Evolutionary conservation across 371 early-diverging fungal genomes (phyloP).

Genomic region (Batkoa obscura): DNA sequence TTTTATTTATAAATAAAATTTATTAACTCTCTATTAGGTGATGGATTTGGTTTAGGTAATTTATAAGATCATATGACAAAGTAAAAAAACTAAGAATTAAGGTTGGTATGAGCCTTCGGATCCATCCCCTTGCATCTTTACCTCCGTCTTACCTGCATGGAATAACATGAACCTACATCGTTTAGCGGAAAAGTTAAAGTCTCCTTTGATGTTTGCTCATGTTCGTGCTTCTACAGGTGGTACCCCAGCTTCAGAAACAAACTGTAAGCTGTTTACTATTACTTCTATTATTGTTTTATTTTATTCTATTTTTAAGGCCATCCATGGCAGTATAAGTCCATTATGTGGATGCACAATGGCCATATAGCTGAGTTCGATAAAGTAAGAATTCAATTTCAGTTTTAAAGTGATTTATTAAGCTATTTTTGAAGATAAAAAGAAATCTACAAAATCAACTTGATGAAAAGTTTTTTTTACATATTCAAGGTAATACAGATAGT

Average conservation of each 20-base stretch:
- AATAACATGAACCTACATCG: slow-evolving; percentile 60
- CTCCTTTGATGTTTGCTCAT: slow-evolving; percentile 64
- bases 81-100: slow-evolving; percentile 4
- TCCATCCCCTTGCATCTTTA: slow-evolving; percentile 53
- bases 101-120: slow-evolving; percentile 45
- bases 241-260: slow-evolving; percentile 53
- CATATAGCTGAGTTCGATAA: slow-evolving; percentile 47
- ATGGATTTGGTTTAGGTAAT: slow-evolving; percentile 65
- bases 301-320: slow-evolving; percentile 17
- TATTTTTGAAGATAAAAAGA: slow-evolving; percentile 37
- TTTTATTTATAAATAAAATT: neutral
- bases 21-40: slow-evolving; percentile 21
- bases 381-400: slow-evolving; percentile 13
- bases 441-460: slow-evolving; percentile 34
- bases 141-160: slow-evolving; percentile 75
- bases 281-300: neutral
- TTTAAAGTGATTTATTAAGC: neutral
- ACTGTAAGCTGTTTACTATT: slow-evolving; percentile 25
- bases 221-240: slow-evolving; percentile 66
- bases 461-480: slow-evolving; percentile 43
- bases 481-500: slow-evolving; percentile 71
- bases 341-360: slow-evolving; percentile 87
- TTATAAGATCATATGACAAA: neutral
- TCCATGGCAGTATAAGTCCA: slow-evolving; percentile 48
- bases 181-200: slow-evolving; percentile 59